These are phyloP conservation scores for Daldinia sp. DNA, from an alignment of 2,329 filamentous ascomycete genomes.

Conservation along the genomic window DNA sequence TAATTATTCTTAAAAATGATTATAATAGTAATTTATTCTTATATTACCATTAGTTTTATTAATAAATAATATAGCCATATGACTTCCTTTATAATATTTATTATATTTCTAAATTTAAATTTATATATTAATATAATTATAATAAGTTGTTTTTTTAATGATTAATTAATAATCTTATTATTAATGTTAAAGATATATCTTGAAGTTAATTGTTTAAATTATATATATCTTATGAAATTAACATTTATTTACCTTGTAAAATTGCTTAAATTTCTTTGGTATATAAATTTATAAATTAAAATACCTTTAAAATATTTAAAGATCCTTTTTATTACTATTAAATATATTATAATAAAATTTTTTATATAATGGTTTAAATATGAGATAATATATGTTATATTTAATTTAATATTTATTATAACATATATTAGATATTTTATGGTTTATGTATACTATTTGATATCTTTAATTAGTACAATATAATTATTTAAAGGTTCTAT, in stretches of 20 bases:
- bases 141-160: too few relatives aligned
- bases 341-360: constrained; percentile 7
- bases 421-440: constrained; percentile 23
- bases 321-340: neutral
- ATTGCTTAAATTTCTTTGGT: neutral
- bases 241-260: constrained; percentile 10
- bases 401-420: constrained; percentile 12
- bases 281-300: constrained; percentile 10
- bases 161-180: neutral
- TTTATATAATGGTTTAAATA: constrained; percentile 22
- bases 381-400: constrained; percentile 15
- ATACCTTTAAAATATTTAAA: constrained; percentile 10
- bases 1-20: too few relatives aligned
- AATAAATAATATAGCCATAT: too few relatives aligned
- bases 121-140: neutral
- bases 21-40: too few relatives aligned
- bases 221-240: neutral
- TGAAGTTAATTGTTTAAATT: constrained; percentile 6
- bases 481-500: constrained; percentile 11
- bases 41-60: too few relatives aligned
- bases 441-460: constrained; percentile 19
- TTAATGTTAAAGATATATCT: constrained; percentile 17
- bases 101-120: too few relatives aligned
- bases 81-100: too few relatives aligned
- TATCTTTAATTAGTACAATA: neutral